These are phyloP conservation scores for Centaurea solstitialis DNA, from an alignment of 129 eudicot species.

Conservation along the genomic window DNA sequence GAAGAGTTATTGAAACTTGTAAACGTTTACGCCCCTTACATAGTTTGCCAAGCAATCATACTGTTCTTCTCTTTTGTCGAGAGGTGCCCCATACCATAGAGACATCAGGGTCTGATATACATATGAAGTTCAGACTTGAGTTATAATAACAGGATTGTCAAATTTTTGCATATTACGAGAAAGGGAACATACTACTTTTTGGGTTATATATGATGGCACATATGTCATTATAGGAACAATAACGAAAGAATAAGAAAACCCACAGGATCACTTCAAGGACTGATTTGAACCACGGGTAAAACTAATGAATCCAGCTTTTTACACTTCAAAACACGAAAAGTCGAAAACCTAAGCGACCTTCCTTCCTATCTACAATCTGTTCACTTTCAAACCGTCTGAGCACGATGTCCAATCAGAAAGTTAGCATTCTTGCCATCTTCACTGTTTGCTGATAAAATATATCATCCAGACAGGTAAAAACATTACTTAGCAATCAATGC, in stretches of 20 bases:
- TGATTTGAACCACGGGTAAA: slow-evolving; percentile 32
- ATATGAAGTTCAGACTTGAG: neutral
- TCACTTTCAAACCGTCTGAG: slow-evolving; percentile 50
- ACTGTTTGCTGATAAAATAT: slow-evolving; percentile 47
- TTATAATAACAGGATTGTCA: slow-evolving; percentile 9
- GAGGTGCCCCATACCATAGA: neutral
- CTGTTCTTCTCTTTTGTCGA: neutral
- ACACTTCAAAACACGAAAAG: slow-evolving; percentile 37
- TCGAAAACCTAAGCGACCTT: slow-evolving; percentile 38
- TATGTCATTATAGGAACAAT: neutral
- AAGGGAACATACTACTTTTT: neutral
- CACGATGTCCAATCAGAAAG: slow-evolving; percentile 46
- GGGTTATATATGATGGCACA: neutral
- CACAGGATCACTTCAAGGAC: slow-evolving; percentile 31
- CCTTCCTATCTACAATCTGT: slow-evolving; percentile 44
- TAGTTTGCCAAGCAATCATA: neutral
- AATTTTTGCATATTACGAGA: neutral
- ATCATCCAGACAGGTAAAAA: slow-evolving; percentile 41
- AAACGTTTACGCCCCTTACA: neutral
- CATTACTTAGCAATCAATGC: slow-evolving; percentile 33
- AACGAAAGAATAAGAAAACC: slow-evolving; percentile 20
- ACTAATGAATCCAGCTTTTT: slow-evolving; percentile 42
- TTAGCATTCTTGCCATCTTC: slow-evolving; percentile 46
- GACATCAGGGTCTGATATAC: neutral
- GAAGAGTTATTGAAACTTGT: neutral